Evolutionary conservation across 2,329 filamentous ascomycete genomes (phyloP).

Genomic region (Dactylonectria estremocensis): DNA sequence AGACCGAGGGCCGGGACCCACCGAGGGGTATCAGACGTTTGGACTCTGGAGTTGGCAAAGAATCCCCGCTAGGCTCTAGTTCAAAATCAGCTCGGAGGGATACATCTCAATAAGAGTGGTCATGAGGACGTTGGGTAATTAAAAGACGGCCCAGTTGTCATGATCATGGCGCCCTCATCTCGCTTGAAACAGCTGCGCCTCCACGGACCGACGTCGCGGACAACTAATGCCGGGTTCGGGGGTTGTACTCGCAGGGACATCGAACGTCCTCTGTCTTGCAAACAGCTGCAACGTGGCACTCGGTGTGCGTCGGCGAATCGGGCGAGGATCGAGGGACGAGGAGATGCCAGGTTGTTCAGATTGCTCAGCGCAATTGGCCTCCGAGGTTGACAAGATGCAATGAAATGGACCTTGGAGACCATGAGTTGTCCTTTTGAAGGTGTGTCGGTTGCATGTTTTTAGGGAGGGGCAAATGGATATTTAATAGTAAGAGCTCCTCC

Average conservation of each 20-base stretch:
- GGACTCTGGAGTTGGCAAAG: constrained; percentile 1
- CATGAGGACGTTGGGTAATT: background rate
- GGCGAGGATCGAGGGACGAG: background rate
- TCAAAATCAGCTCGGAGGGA: background rate
- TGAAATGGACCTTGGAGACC: background rate
- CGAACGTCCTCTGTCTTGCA: background rate
- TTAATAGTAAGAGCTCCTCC: background rate
- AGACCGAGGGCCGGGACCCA: background rate
- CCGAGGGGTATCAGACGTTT: background rate
- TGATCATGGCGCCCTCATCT: constrained; percentile 11
- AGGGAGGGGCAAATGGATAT: background rate
- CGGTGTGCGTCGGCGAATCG: background rate
- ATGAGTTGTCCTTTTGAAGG: background rate
- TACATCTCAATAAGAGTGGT: background rate
- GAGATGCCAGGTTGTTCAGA: constrained; percentile 3
- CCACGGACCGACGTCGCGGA: background rate
- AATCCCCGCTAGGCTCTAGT: background rate
- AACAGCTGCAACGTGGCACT: constrained; percentile 2
- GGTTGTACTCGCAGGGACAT: background rate
- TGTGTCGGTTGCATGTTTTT: background rate
- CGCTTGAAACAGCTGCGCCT: constrained; percentile 20
- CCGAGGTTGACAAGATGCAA: background rate
- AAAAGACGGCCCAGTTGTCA: background rate
- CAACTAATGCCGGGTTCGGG: background rate
- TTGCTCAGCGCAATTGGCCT: background rate